Evolutionary conservation across 768 basidiomycete genomes (phyloP).

Genomic region (Suillus paluster): DNA sequence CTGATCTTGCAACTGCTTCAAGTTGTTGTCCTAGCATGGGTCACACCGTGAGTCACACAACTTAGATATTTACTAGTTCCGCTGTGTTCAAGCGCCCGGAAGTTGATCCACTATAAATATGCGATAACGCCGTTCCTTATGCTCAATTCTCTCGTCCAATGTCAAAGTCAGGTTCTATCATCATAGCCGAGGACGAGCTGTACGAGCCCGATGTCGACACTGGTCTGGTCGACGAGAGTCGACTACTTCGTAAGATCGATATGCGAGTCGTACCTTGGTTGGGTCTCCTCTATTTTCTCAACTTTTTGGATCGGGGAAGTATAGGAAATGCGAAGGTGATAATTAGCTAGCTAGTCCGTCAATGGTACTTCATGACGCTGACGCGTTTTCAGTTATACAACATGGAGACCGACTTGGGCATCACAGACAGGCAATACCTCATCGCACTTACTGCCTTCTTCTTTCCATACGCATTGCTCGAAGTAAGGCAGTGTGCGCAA

Average conservation of each 20-base stretch:
- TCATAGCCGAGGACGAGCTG: constrained; percentile 13
- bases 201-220: constrained; percentile 59
- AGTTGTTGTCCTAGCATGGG: too few relatives aligned
- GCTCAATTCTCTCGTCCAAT: neutral
- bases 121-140: neutral
- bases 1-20: too few relatives aligned
- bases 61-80: too few relatives aligned
- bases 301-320: constrained; percentile 64
- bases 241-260: constrained; percentile 63
- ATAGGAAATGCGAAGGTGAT: constrained; percentile 78
- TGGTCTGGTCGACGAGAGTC: constrained; percentile 56
- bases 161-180: constrained; percentile 1
- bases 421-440: constrained; percentile 68
- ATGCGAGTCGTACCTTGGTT: constrained; percentile 77
- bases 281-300: constrained; percentile 72
- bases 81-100: too few relatives aligned
- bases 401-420: constrained; percentile 58
- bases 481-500: constrained; percentile 45
- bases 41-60: too few relatives aligned
- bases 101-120: constrained; percentile 1
- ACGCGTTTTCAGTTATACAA: constrained; percentile 53
- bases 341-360: neutral
- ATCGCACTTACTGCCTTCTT: constrained; percentile 77
- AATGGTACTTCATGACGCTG: neutral
- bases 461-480: constrained; percentile 72